Evolutionary conservation across 1,284 basidiomycete genomes (phyloP).

Genomic region (Boletus subluridellus): DNA sequence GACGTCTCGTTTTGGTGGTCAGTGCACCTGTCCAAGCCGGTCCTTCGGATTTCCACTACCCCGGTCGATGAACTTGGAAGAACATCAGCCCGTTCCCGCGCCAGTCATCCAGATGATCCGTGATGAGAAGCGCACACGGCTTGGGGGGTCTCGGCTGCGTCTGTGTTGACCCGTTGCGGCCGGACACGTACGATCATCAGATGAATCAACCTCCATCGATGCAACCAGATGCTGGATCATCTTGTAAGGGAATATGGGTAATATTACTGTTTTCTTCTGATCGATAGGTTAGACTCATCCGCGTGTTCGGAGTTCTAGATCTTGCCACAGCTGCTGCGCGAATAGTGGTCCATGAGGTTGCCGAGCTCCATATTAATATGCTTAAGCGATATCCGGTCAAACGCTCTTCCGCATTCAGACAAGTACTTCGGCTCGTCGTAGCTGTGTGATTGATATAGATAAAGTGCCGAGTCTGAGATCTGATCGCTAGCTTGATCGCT

Average conservation of each 20-base stretch:
- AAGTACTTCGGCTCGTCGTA: background rate
- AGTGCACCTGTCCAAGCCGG: background rate
- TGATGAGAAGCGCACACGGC: background rate
- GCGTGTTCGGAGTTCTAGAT: background rate
- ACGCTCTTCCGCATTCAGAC: background rate
- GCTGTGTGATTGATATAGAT: background rate
- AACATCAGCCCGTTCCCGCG: background rate
- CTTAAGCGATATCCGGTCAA: background rate
- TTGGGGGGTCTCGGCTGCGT: background rate
- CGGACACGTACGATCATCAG: background rate
- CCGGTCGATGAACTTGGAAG: background rate
- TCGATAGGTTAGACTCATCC: background rate
- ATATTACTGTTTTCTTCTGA: background rate
- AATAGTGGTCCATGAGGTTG: background rate
- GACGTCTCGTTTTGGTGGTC: background rate
- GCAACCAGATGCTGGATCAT: background rate
- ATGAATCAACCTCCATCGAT: background rate
- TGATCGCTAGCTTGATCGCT: background rate
- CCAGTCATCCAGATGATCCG: background rate
- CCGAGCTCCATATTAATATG: background rate
- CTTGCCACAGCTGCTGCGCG: background rate
- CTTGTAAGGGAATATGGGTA: background rate
- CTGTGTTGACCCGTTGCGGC: slow-evolving; percentile 2
- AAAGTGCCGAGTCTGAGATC: background rate
- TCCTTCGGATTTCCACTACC: background rate